Evolutionary conservation across 2,329 filamentous ascomycete species (phyloP), one percentile per base, ranked within the genome.

Genomic region (Pseudocercospora macadamiae): DNA sequence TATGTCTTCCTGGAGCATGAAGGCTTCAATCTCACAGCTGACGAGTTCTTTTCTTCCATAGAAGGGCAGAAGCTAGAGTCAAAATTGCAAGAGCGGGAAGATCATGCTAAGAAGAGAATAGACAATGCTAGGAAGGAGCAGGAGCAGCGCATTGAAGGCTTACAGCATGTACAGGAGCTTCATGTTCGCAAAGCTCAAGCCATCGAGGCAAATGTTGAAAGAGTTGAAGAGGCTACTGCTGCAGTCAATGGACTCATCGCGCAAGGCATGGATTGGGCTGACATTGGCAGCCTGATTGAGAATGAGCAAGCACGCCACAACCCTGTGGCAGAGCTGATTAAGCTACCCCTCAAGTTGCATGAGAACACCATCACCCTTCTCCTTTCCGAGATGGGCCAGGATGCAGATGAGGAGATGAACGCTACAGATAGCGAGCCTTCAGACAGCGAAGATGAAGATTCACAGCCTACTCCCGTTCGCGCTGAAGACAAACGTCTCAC

Each of bases 231-330:
- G 76, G 92, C 91, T 3, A 92, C 92, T 73, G 90, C 92, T 72
- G 92, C 95, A 3, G 88, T 99, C 54, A 97, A 96, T 73, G 90
- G 91, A 0, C 79, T 97, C n/a, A 86, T 99, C 60, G 86, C 86
- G 4, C 91, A 96, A 70, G 93, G 93, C 9, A 97, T 97, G 92
- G 95, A 99, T 68, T 99, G 95, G 95, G 86, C 91, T 9, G 90
- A 97, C 65, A 93, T 97, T 68, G 91, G 85, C 8, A 89, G 89
- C 59, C 78, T 99, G 62, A 90, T 99, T 53, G 91, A 96, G 72
- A 85, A 91, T 65, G 93, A 97, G 72, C 90, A 96, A 73, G 86
- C 81, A 61, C 82, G 87, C 49, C 82, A 86, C 25, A 99, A 99
- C 65, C 86, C 90, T 0, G 92, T 99, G 6, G 95, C 95, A 1